Conservation (phyloP, 2,329 filamentous ascomycete species). For the Aureobasidium leucospermi region DNA sequence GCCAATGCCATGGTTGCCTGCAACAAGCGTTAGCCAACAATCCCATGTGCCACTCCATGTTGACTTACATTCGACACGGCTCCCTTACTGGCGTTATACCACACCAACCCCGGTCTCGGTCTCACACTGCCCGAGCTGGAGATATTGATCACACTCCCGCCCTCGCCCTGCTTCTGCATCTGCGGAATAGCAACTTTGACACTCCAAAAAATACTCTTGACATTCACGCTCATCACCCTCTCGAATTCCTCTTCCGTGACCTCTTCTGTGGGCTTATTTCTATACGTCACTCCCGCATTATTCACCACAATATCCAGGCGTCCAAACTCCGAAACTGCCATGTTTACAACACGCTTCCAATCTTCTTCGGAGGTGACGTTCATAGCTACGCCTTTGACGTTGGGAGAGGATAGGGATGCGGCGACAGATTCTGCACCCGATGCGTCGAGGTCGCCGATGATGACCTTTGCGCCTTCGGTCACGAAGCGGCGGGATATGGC, state of each 20-base stretch:
- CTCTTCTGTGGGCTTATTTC: constrained; percentile 55
- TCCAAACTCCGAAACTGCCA: constrained; percentile 41
- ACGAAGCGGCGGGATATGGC: constrained; percentile 54
- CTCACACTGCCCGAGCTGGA: constrained; percentile 57
- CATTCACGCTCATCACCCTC: constrained; percentile 59
- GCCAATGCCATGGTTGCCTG: constrained; percentile 57
- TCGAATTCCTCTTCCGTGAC: constrained; percentile 63
- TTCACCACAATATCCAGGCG: constrained; percentile 54
- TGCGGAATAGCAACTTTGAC: constrained; percentile 54
- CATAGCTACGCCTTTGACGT: constrained; percentile 36
- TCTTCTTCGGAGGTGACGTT: constrained; percentile 38
- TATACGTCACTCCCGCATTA: constrained; percentile 53
- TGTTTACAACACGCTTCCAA: constrained; percentile 46
- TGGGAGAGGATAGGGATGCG: constrained; percentile 32
- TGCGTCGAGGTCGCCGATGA: constrained; percentile 55
- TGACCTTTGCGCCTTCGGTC: constrained; percentile 52
- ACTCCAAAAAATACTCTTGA: constrained; percentile 58
- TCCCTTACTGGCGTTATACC: constrained; percentile 65
- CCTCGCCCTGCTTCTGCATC: constrained; percentile 49
- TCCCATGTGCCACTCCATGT: too few relatives aligned
- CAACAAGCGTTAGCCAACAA: not conserved
- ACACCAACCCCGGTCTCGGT: constrained; percentile 56
- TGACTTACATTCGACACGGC: constrained; percentile 46
- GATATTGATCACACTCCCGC: constrained; percentile 58
- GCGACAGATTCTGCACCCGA: constrained; percentile 47